These are phyloP conservation scores for Mesembryanthemum crystallinum DNA, from an alignment of 148 eudicot genomes.

Conservation along the genomic window DNA sequence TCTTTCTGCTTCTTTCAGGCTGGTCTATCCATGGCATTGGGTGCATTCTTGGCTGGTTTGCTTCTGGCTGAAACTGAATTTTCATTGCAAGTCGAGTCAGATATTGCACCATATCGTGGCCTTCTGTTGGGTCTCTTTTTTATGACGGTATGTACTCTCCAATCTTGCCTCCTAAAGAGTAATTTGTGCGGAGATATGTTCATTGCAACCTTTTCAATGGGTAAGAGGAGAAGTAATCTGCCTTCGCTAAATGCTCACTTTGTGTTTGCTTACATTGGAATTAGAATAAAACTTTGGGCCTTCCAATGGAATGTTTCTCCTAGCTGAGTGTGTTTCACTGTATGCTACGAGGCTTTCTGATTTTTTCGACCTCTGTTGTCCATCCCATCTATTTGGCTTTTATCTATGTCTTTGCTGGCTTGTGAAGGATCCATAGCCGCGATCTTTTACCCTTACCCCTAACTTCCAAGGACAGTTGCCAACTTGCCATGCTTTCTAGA, in stretches of 20 bases:
- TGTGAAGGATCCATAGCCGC: slow-evolving; percentile 5
- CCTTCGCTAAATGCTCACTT: not conserved
- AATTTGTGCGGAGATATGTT: slow-evolving; percentile 1
- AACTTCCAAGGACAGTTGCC: not conserved
- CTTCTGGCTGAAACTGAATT: slow-evolving; percentile 98
- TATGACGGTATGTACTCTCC: slow-evolving; percentile 70
- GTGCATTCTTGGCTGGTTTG: slow-evolving; percentile 98
- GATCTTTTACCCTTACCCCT: not conserved
- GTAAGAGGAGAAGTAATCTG: not conserved
- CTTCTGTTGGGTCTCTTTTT: slow-evolving; percentile 96
- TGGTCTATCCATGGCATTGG: slow-evolving; percentile 98
- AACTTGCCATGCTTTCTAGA: not conserved
- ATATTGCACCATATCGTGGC: slow-evolving; percentile 99
- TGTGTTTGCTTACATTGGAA: slow-evolving; percentile 1
- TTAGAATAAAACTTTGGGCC: too few relatives aligned
- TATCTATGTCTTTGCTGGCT: not conserved
- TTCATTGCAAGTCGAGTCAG: slow-evolving; percentile 97
- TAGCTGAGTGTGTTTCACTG: not conserved
- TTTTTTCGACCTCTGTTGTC: not conserved
- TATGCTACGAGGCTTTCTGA: not conserved
- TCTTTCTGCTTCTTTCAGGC: slow-evolving; percentile 53
- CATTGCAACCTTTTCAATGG: not conserved
- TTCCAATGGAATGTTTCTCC: not conserved
- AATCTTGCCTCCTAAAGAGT: not conserved
- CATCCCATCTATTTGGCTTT: not conserved